These are phyloP conservation scores for Penicillium cataractarum DNA, from an alignment of 495 filamentous ascomycete genomes.

Conservation along the genomic window DNA sequence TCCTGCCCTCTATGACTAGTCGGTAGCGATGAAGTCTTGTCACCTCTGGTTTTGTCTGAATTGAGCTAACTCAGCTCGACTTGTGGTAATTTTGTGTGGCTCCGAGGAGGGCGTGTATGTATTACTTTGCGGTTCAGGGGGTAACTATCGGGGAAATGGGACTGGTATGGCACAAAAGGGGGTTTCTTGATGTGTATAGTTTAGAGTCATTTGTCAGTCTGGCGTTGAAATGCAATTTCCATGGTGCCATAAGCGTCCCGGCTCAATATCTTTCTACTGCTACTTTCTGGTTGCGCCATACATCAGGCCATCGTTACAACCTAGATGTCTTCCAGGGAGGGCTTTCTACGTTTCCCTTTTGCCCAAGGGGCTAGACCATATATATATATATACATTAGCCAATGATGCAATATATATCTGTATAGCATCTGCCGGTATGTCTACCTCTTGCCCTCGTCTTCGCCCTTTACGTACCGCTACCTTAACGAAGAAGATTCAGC, in stretches of 20 bases:
- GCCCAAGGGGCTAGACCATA: neutral
- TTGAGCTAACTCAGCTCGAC: neutral
- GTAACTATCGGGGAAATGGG: neutral
- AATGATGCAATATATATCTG: too few species aligned
- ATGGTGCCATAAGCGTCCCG: neutral
- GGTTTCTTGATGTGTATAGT: constrained; percentile 19
- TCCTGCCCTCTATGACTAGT: constrained; percentile 69
- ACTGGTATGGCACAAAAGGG: neutral
- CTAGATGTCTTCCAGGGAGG: too few species aligned
- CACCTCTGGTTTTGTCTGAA: constrained; percentile 4
- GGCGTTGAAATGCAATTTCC: neutral
- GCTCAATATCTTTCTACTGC: neutral
- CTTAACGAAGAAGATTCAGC: too few species aligned
- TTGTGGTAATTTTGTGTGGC: neutral
- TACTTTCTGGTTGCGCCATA: neutral
- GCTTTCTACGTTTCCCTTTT: too few species aligned
- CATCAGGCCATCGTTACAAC: constrained; percentile 17
- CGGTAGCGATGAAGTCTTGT: constrained; percentile 30
- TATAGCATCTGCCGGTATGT: too few species aligned
- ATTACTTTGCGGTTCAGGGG: constrained; percentile 5
- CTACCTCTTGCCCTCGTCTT: too few species aligned
- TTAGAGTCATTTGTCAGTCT: constrained; percentile 1
- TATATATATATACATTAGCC: neutral
- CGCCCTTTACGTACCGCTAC: too few species aligned
- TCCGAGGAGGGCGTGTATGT: neutral